Percentiles rank a stretch among this genome's conserved stretches.
phyloP scores from a whole-genome alignment of 805 yeast species.

The Wickerhamomyces pijperi region DNA sequence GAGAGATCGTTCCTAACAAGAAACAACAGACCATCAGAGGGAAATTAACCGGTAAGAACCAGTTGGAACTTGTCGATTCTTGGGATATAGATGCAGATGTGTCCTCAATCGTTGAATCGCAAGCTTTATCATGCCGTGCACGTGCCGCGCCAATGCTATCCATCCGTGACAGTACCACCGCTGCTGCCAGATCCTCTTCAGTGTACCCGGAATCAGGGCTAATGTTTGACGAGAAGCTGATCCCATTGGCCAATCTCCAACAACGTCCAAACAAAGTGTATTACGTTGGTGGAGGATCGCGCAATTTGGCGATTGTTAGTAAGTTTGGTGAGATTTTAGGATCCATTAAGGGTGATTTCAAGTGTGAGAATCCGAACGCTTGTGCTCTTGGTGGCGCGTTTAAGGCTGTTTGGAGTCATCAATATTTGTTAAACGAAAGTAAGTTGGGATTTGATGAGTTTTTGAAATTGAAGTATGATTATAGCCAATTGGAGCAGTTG shows the following conservation, averaged over 20 bases:
- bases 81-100: conserved; percentile 58
- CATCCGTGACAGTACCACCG: conserved; percentile 5
- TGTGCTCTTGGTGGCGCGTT: conserved; percentile 90
- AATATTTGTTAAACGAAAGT: conserved; percentile 7
- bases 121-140: conserved; percentile 73
- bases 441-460: conserved; percentile 30
- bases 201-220: conserved; percentile 2
- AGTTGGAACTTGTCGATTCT: conserved; percentile 21
- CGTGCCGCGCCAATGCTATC: conserved; percentile 72
- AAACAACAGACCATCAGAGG: conserved; percentile 51
- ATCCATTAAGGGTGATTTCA: conserved; percentile 45
- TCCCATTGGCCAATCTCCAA: conserved; percentile 10
- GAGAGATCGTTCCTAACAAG: conserved; percentile 86
- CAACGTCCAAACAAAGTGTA: conserved; percentile 57
- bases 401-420: conserved; percentile 64
- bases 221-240: conserved; percentile 25
- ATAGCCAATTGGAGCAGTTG: conserved; percentile 25
- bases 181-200: background rate
- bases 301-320: conserved; percentile 53
- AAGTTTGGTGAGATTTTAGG: conserved; percentile 67
- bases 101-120: conserved; percentile 71
- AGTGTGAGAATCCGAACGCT: conserved; percentile 73
- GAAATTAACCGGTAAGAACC: conserved; percentile 22
- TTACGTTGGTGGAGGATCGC: conserved; percentile 84
- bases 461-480: conserved; percentile 34